Base-by-base conservation (phyloP, 1,284 basidiomycete genomes). In the Naganishia sp. region DNA sequence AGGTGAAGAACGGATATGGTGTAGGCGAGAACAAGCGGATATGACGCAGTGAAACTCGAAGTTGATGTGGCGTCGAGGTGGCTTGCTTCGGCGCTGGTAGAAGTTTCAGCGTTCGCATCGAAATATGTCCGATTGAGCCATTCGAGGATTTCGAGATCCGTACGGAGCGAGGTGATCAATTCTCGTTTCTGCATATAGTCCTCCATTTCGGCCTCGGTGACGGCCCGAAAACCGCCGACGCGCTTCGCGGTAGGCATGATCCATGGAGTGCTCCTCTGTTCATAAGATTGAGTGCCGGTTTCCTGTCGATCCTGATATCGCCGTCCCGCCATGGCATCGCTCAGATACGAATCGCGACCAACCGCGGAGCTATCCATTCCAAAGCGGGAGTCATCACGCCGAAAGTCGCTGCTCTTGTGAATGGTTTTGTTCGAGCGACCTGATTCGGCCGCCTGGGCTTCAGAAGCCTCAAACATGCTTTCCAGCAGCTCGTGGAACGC, bases 71-170 rank as follows among this genome's bases (percentile, higher is more conserved):
- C 56, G n/a, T 71, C 63, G 11, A 73, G 50, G 15, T 65, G 21
- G 63, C 39, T 47, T 46, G 39, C 28, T 64, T 58, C 28, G 28
- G 66, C 52, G 9, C n/a, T 41, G 17, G 49, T 61, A 2, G 84
- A 84, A 70, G 85, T 83, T 39, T 78, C 83, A 39, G 32, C 54
- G 52, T 61, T 23, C 28, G 68, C 65, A 25, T 53, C 66, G 74
- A 92, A 92, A 1, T 93, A 85, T 66, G 88, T 85, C 21, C 81
- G 77, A 72, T 84, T 82, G 13, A 89, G 86, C 91, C 91, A 94
- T 49, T 86, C 83, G 43, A 94, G 80, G 32, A 94, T 82, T 65
- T 89, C 84, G 56, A 85, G 81, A 72, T 93, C 90, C 2, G 84
- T 88, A 25, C 82, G 78, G 70, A 89, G 89, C 6, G 85, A 72